A percentile compares a stretch with the other conserved stretches of the same genome.
These are phyloP conservation scores for Xanthoconium separans DNA, from an alignment of 1,284 basidiomycete genomes.

Conservation along the genomic window DNA sequence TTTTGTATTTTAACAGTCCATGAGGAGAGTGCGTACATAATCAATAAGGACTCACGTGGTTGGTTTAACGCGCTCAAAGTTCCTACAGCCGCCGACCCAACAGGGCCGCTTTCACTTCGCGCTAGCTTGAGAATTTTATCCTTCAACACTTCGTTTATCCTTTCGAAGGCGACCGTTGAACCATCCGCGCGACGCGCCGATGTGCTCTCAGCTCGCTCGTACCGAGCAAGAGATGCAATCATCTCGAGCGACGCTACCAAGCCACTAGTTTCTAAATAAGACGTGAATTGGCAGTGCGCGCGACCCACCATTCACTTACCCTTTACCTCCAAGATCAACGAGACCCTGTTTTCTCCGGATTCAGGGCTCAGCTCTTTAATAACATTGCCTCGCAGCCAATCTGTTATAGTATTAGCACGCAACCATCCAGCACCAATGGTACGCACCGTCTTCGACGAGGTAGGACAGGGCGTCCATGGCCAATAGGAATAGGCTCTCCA, in stretches of 20 bases:
- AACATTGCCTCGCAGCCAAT: not conserved
- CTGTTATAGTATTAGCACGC: not conserved
- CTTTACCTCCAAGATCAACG: not conserved
- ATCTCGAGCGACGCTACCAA: not conserved
- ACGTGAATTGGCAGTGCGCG: not conserved
- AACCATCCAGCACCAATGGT: no score
- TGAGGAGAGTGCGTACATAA: no score
- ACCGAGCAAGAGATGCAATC: not conserved
- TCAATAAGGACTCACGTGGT: not conserved
- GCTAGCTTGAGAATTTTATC: not conserved
- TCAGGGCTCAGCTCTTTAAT: not conserved
- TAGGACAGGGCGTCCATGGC: constrained; percentile 1
- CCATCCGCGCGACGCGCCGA: no score
- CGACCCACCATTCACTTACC: not conserved
- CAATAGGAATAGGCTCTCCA: not conserved
- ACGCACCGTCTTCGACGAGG: constrained; percentile 4
- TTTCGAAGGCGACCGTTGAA: not conserved
- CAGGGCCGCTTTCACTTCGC: not conserved
- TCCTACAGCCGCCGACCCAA: constrained; percentile 6
- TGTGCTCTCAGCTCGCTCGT: not conserved
- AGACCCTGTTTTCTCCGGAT: not conserved
- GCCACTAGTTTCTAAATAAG: not conserved
- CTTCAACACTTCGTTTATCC: not conserved
- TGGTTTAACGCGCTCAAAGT: not conserved
- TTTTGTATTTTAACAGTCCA: no score